A percentile compares a stretch with the other conserved stretches of the same genome.
Evolutionary conservation across 2,329 filamentous ascomycete species (phyloP).

Genomic region (Aureobasidium sp.): DNA sequence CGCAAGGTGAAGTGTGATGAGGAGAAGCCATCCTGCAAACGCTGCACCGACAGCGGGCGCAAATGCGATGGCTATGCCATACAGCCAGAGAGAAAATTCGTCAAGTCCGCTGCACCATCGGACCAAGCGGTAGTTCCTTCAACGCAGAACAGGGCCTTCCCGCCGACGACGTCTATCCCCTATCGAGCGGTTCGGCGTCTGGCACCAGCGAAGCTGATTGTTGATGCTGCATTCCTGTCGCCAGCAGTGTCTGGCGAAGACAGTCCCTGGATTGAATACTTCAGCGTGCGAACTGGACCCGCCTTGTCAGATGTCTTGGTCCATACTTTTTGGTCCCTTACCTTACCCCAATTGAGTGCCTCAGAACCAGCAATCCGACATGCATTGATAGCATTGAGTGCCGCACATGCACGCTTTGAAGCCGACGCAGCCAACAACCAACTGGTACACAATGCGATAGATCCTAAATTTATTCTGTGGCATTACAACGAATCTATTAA

Average conservation of each 20-base stretch:
- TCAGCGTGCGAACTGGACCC: slow-evolving; percentile 17
- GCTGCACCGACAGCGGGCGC: slow-evolving; percentile 47
- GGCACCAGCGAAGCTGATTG: neutral
- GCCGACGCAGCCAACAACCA: neutral
- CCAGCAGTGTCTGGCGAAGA: neutral
- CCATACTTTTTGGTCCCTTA: slow-evolving; percentile 22
- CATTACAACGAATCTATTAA: slow-evolving; percentile 26
- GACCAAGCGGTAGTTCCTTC: neutral
- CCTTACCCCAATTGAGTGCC: slow-evolving; percentile 23
- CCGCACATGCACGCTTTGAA: slow-evolving; percentile 20
- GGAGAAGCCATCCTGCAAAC: slow-evolving; percentile 42
- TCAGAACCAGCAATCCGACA: slow-evolving; percentile 23
- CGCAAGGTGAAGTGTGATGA: slow-evolving; percentile 52
- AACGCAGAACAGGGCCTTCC: neutral
- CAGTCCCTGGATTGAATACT: slow-evolving; percentile 17
- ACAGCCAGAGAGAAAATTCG: neutral
- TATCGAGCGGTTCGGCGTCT: neutral
- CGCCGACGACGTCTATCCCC: neutral
- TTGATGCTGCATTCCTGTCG: neutral
- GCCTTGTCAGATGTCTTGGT: slow-evolving; percentile 18
- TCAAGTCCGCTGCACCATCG: neutral
- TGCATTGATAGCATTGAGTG: slow-evolving; percentile 24
- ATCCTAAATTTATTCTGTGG: slow-evolving; percentile 13
- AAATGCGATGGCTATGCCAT: slow-evolving; percentile 48
- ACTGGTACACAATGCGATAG: neutral